phyloP scores from a whole-genome alignment of 176 grass and related monocot genomes.

The Eremochloa ophiuroides region DNA sequence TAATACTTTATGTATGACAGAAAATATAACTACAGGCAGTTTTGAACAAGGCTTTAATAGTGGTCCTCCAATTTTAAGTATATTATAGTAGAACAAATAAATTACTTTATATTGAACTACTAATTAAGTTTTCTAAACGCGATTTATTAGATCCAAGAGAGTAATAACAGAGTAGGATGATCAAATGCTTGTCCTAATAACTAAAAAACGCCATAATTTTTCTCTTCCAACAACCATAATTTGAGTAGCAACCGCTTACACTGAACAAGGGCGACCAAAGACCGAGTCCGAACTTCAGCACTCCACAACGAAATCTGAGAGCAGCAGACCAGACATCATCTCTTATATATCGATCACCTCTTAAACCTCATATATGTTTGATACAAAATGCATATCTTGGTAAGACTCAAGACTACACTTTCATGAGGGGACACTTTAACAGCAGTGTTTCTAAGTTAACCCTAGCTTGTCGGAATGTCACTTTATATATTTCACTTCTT shows the following conservation, averaged over 20 bases:
- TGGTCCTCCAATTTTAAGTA: no score
- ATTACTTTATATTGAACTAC: neutral
- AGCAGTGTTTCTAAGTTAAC: conserved; percentile 35
- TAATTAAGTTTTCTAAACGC: neutral
- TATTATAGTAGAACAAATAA: neutral
- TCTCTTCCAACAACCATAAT: neutral
- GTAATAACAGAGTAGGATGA: neutral
- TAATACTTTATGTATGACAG: no score
- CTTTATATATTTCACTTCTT: conserved; percentile 26
- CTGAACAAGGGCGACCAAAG: neutral
- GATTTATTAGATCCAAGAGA: neutral
- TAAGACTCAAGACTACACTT: conserved; percentile 31
- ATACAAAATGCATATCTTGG: conserved; percentile 27
- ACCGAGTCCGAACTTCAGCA: no score
- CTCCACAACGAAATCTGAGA: no score
- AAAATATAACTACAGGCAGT: no score
- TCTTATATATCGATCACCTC: neutral
- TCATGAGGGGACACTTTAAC: conserved; percentile 6
- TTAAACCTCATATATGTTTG: neutral
- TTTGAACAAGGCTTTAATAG: no score
- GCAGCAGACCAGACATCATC: neutral
- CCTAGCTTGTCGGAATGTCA: conserved; percentile 24
- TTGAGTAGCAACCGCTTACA: neutral
- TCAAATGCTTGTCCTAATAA: no score
- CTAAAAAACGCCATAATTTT: neutral